Evolutionary conservation across 495 filamentous ascomycete genomes (phyloP), one percentile per base, ranked within the genome.

Genomic region (Talaromyces ruber): DNA sequence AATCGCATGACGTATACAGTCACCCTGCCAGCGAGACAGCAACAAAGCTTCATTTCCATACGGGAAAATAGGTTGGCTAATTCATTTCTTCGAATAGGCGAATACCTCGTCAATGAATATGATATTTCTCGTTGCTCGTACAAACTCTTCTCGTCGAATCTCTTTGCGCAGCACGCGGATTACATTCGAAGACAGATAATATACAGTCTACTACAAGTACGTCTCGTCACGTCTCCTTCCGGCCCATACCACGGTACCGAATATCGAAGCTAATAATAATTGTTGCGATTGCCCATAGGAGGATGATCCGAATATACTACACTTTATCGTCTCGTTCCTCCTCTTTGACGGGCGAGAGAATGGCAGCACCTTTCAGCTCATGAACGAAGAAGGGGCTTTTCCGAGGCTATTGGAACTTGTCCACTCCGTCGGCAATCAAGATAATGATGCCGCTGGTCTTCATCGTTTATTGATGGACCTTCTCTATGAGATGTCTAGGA

Each of bases 401-500:
- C 79, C 87, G 54, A 83, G 92, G 25, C 74, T 98, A 55, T 71
- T 98, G 29, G 91, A 96, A 64, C 78, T 98, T 29, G 88, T 98
- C 62, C 84, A 87, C 68, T 76, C 74, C 16, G 79, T 82, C 55
- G 82, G 12, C 78, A 84, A 45, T 88, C 93, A 25, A 68, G 77
- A 81, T 61, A 79, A 85, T 29, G 87, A 90, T 69, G 77, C 77
- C 52, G 76, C 81, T 16, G 82, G 86, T 53, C 78, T 97, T 62
- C 92, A 97, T 78, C 82, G 88, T 29, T 75, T 92, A 32, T 78
- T 96, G 28, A 80, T 98, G 73, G 89, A 97, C 74, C 76, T 98
- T 62, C 79, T 98, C 65, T 98, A 96, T 73, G 94, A 98, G 79
- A 97, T 97, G 91, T 95, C 91, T 47, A 84, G 95, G 55, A 91